Base-by-base conservation (phyloP, 2,329 filamentous ascomycete species). In the Trichoderma semiorbis region DNA sequence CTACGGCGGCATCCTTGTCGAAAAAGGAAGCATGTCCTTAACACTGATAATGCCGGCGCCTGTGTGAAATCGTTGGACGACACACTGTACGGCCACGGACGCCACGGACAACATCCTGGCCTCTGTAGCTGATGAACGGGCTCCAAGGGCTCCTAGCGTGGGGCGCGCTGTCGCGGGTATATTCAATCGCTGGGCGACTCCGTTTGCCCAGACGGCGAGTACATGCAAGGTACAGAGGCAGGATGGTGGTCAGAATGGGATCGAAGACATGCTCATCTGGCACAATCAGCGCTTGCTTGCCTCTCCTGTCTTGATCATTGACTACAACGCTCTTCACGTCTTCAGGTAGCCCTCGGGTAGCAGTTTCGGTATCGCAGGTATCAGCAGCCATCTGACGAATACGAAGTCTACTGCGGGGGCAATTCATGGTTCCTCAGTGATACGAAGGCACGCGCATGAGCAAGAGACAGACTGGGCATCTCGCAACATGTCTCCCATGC, bases 361-460 rank as follows among this genome's bases (percentile, higher is more conserved):
- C 21, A 12, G 55, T 67, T 32, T 61, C 28, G 55, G 69, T 60
- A 62, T 62, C 55, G 63, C 63, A 63, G 65, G 70, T 63, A 69
- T 55, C 32, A 57, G 62, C 28, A 28, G 64, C 70, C 47, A 58
- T 57, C 64, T 72, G 70, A 68, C 64, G 70, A 72, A 72, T 72
- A 72, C 70, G 70, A 72, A 72, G 70, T 72, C 70, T 72, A 68
- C 70, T 72, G 70, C 70, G 70, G 70, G 70, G 70, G 28, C 70
- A 55, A 47, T 69, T 53, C 57, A 68, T 72, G 70, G 70, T 72
- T 72, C 64, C 50, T 68, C 63, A 57, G 60, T 57, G 70, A 72
- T 72, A 72, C 70, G 70, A 72, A 72, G 70, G 24, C 58, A 28
- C 64, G 43, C 55, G 70, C 64, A 69, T 69, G 32, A 63, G 18